Percentiles rank a stretch among this genome's conserved stretches.
phyloP scores from a whole-genome alignment of 352 stramenopile species.

The Blastocystis sp. region DNA sequence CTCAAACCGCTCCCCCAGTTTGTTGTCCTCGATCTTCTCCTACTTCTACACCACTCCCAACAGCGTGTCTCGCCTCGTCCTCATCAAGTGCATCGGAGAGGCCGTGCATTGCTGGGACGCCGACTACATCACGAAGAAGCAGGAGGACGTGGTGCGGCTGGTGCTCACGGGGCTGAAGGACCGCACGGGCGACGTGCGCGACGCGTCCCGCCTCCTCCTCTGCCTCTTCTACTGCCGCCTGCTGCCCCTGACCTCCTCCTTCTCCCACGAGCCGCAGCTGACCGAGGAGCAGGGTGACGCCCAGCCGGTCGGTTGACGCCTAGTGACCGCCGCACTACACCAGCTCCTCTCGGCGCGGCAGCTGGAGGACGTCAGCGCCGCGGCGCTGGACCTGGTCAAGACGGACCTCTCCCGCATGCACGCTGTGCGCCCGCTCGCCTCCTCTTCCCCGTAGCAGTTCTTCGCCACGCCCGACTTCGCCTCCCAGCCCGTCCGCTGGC shows the following conservation, averaged over 20 bases:
- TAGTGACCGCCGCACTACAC: slow-evolving; percentile 4
- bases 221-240: slow-evolving; percentile 18
- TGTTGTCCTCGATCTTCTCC: slow-evolving; percentile 43
- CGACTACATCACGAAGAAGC: slow-evolving; percentile 34
- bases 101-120: slow-evolving; percentile 43
- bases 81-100: slow-evolving; percentile 59
- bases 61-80: not conserved
- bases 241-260: not conserved
- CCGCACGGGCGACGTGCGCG: slow-evolving; percentile 48
- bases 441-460: not conserved
- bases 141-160: slow-evolving; percentile 22
- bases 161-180: slow-evolving; percentile 35
- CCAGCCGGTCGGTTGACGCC: not conserved
- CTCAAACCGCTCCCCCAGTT: not conserved
- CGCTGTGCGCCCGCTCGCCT: not conserved
- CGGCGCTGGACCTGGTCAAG: slow-evolving; percentile 30
- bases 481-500: slow-evolving; percentile 15
- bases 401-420: slow-evolving; percentile 24
- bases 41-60: slow-evolving; percentile 50
- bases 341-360: slow-evolving; percentile 5
- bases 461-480: not conserved
- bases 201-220: slow-evolving; percentile 53
- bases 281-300: not conserved
- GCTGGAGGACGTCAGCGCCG: not conserved
- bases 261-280: not conserved